Evolutionary conservation across 108 stramenopile species (phyloP).

Genomic region (Skeletonema tropicum): DNA sequence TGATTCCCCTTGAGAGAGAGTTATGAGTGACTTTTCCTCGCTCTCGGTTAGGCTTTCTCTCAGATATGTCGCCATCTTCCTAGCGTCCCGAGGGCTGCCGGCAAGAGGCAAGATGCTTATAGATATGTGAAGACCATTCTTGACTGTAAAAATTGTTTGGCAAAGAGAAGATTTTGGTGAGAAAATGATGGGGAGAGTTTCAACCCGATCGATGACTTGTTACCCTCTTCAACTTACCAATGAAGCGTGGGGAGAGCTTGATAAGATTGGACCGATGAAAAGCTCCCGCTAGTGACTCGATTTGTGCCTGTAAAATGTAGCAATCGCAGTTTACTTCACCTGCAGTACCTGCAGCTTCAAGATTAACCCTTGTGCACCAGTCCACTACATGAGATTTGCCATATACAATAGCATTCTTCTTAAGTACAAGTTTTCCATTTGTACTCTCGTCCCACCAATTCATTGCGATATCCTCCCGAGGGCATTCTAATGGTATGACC

Average conservation of each 20-base stretch:
- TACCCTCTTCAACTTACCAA: background rate
- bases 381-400: background rate
- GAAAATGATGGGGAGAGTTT: background rate
- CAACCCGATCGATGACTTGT: background rate
- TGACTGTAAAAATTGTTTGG: background rate
- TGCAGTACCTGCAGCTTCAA: conserved; percentile 20
- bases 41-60: background rate
- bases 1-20: conserved; percentile 27
- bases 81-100: conserved; percentile 17
- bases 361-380: conserved; percentile 21
- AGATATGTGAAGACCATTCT: conserved; percentile 37
- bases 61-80: conserved; percentile 19
- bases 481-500: conserved; percentile 31
- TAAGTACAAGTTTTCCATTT: conserved; percentile 36
- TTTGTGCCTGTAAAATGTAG: conserved; percentile 15
- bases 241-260: conserved; percentile 31
- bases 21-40: conserved; percentile 8
- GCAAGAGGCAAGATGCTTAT: conserved; percentile 33
- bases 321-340: conserved; percentile 12
- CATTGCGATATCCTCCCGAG: background rate
- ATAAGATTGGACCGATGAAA: conserved; percentile 35
- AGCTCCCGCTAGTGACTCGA: conserved; percentile 34
- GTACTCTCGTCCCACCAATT: conserved; percentile 33
- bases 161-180: background rate
- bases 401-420: conserved; percentile 6